Base-by-base conservation (phyloP, 2,329 filamentous ascomycete genomes). In the Scedosporium apiospermum region DNA sequence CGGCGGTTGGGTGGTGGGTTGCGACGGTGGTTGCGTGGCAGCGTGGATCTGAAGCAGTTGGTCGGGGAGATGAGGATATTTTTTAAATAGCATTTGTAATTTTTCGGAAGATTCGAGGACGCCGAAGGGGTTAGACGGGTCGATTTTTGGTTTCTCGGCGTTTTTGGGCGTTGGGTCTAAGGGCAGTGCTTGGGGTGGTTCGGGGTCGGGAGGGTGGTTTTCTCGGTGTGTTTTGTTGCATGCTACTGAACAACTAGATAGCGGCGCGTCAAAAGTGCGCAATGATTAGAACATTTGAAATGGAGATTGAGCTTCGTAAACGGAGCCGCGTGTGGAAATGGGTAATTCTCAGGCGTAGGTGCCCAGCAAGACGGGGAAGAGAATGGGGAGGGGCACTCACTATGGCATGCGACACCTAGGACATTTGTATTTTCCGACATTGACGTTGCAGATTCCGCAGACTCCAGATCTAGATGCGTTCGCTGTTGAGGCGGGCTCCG, bases 391-490 rank as follows among this genome's bases (percentile, higher is more conserved):
- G 44, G 44, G 16, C 23, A 73, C 83, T 69, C 75, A 88, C 85
- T 85, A 87, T 65, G 80, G 80, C 23, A 82, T 67, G 58, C 77
- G 72, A 69, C 85, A 88, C 30, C 78, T 77, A n/a, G 82, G 76
- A 65, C 85, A 88, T 68, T 86, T 88, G 72, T 88, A 88, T 70
- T 85, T 87, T 34, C 77, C 77, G 21, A 78, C 74, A 4, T 77
- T 77, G 41, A 71, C 68, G 30, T 79, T 70, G 70, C 85, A 88
- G 38, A 86, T 75, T 4, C 78, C 78, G 67, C 85, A 88, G 2
- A 71, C 18, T 14, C 51, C 57, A n/a, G 60, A 57, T 26, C 30
- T 61, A 6, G 46, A 16, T 10, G 51, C 2, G 12, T 26, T 30
- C 6, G 51, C 18, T 23, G 18, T 55, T 55, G 51, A 30, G 3